Conservation (phyloP, 2,329 filamentous ascomycete species). For the Aphanoascus verrucosus region DNA sequence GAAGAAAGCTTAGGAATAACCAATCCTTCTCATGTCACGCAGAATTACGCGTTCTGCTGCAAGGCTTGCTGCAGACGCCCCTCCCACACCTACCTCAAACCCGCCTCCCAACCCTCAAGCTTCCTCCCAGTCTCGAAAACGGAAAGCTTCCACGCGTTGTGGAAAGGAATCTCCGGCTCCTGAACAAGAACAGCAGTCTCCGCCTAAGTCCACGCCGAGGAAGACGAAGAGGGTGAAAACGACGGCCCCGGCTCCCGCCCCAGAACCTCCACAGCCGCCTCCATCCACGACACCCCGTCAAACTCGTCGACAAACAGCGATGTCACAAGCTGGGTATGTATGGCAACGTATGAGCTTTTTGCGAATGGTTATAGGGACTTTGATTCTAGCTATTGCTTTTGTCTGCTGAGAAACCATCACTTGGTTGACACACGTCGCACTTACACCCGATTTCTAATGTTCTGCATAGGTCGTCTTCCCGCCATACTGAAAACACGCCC, state of each 20-base stretch:
- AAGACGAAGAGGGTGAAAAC: conserved; percentile 63
- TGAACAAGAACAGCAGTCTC: conserved; percentile 7
- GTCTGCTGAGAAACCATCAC: neutral
- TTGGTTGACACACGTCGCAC: neutral
- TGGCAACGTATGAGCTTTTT: conserved; percentile 15
- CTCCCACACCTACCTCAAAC: conserved; percentile 32
- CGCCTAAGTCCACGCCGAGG: conserved; percentile 32
- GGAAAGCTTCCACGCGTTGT: conserved; percentile 54
- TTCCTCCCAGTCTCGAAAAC: conserved; percentile 54
- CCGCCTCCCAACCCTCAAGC: conserved; percentile 33
- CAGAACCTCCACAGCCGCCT: conserved; percentile 28
- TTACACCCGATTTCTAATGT: conserved; percentile 2
- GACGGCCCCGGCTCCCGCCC: conserved; percentile 37
- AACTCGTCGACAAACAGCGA: conserved; percentile 27
- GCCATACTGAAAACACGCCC: conserved; percentile 53
- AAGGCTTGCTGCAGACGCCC: conserved; percentile 61
- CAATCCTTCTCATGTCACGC: conserved; percentile 71
- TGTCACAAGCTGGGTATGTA: conserved; percentile 36
- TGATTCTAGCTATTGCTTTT: neutral
- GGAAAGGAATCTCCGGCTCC: conserved; percentile 23
- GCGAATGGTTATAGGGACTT: no score
- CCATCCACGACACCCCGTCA: conserved; percentile 34
- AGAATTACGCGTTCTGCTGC: conserved; percentile 94
- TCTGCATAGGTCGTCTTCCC: conserved; percentile 47
- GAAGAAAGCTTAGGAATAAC: conserved; percentile 17